Percentiles rank a stretch among this genome's conserved stretches.
These are phyloP conservation scores for Debaryomyces subglobosus DNA, from an alignment of 1,139 yeast species.

Conservation along the genomic window DNA sequence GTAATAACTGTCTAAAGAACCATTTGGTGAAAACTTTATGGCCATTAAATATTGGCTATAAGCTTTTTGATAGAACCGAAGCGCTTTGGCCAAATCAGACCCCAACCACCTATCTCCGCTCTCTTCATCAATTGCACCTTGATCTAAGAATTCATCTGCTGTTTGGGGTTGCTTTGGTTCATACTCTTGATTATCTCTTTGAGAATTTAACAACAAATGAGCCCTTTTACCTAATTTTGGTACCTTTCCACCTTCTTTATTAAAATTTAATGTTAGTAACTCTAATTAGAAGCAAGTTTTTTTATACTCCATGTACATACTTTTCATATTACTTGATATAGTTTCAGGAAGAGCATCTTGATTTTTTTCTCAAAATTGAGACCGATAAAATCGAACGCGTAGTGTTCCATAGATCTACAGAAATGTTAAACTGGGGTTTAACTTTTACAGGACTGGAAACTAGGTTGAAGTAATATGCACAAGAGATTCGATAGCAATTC, in stretches of 20 bases:
- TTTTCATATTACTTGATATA: constrained; percentile 1
- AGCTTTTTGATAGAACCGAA: constrained; percentile 57
- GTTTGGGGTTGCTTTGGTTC: constrained; percentile 28
- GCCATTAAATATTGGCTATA: constrained; percentile 39
- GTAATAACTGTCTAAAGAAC: constrained; percentile 43
- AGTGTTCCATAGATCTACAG: neutral
- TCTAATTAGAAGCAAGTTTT: neutral
- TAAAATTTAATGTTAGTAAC: constrained; percentile 10
- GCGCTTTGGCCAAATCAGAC: constrained; percentile 54
- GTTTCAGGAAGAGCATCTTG: neutral
- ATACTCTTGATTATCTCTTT: constrained; percentile 3
- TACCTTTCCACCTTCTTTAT: constrained; percentile 16
- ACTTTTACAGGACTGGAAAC: neutral
- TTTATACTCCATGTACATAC: neutral
- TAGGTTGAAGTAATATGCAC: neutral
- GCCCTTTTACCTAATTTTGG: constrained; percentile 26
- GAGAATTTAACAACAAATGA: constrained; percentile 11
- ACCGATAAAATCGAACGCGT: neutral
- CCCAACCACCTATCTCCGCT: constrained; percentile 62
- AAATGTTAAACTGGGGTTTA: neutral
- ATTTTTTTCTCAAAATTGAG: neutral
- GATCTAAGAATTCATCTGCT: constrained; percentile 49
- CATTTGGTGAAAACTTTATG: constrained; percentile 18
- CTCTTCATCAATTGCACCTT: constrained; percentile 54
- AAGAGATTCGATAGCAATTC: neutral